A percentile compares a stretch with the other conserved stretches of the same genome.
Evolutionary conservation across 139 green algal species (phyloP).

Genomic region (Coelastrella sp.): DNA sequence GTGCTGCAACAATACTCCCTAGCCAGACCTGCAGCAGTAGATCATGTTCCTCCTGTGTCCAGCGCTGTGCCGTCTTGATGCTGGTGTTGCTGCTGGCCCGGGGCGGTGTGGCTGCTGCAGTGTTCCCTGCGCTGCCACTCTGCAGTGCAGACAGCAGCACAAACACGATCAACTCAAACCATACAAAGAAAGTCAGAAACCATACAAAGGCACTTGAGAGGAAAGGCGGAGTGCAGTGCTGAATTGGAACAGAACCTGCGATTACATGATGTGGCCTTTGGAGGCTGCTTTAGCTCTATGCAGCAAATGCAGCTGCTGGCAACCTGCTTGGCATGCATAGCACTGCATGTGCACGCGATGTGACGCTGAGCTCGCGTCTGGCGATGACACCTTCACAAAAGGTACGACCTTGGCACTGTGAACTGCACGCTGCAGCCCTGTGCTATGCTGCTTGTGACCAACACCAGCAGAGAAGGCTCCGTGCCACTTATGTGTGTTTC

Average conservation of each 20-base stretch:
- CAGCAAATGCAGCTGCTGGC: neutral
- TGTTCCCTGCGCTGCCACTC: neutral
- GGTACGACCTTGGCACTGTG: too few species aligned
- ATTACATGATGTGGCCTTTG: too few species aligned
- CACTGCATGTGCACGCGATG: too few species aligned
- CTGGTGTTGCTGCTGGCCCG: neutral
- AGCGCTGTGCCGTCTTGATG: slow-evolving; percentile 48
- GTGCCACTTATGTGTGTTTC: too few species aligned
- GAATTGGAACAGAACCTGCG: neutral
- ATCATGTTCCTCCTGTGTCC: slow-evolving; percentile 42
- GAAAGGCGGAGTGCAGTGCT: neutral
- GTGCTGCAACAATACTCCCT: neutral
- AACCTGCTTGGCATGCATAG: neutral
- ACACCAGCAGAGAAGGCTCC: too few species aligned
- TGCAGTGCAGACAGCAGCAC: neutral
- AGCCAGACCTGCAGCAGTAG: slow-evolving; percentile 25
- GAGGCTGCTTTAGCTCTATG: neutral
- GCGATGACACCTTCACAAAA: too few species aligned
- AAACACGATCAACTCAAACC: neutral
- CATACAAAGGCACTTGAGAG: neutral
- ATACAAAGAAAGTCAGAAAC: neutral
- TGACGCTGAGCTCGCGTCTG: too few species aligned
- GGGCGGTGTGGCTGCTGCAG: neutral
- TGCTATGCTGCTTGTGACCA: too few species aligned
- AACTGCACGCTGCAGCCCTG: too few species aligned